These are phyloP conservation scores for Leishmania guyanensis DNA, from an alignment of 208 protist species.

Conservation along the genomic window DNA sequence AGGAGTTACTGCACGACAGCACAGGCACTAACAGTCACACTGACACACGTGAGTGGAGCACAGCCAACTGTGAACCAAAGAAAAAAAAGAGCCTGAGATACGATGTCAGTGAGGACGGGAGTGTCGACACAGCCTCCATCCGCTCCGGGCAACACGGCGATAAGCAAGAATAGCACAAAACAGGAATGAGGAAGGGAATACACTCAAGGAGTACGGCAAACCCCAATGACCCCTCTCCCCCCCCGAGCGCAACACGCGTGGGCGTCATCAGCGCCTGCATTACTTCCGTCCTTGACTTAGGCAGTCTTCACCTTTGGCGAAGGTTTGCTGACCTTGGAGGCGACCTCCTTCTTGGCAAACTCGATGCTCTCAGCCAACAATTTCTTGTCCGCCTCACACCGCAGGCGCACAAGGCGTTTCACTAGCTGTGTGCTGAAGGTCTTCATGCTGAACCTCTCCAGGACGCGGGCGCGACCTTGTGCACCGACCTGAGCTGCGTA, in stretches of 20 bases:
- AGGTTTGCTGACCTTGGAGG: constrained; percentile 7
- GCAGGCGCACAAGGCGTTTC: constrained; percentile 24
- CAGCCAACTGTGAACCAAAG: background rate
- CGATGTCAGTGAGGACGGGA: background rate
- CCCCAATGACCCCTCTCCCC: background rate
- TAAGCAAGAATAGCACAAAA: background rate
- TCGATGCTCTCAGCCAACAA: constrained; percentile 15
- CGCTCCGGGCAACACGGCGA: background rate
- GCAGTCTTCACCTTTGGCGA: constrained; percentile 7
- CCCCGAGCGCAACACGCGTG: background rate
- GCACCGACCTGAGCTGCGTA: constrained; percentile 41
- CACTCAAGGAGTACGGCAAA: background rate
- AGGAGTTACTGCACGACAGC: background rate
- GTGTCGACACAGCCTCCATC: background rate
- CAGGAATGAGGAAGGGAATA: background rate
- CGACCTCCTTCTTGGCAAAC: constrained; percentile 1
- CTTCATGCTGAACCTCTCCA: constrained; percentile 50
- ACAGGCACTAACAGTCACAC: background rate
- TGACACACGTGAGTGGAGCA: background rate
- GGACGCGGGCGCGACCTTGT: constrained; percentile 44
- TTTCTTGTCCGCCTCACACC: constrained; percentile 11
- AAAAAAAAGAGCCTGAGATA: background rate
- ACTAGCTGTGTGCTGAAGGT: constrained; percentile 60
- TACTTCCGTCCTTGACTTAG: background rate
- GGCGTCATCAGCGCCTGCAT: background rate